Conservation (phyloP, 1,284 basidiomycete species). For the Apiotrichum gracile region DNA sequence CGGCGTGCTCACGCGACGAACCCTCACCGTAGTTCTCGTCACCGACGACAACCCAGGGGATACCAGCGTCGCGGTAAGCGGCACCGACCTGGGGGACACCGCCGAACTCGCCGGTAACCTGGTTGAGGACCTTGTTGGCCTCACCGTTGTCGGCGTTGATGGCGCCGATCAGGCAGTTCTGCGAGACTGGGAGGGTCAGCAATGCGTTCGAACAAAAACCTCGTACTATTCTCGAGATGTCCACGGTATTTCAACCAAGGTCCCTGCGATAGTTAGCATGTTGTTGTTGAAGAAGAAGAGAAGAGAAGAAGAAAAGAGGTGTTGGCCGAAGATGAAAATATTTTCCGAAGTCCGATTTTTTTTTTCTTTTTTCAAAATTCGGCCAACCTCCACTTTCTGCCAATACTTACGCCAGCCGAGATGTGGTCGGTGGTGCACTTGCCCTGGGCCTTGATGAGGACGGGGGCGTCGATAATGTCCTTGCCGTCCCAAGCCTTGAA, state of each 20-base stretch:
- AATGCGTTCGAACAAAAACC: too few species aligned
- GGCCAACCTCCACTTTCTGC: too few species aligned
- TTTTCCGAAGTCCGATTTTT: too few species aligned
- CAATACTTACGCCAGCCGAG: conserved; percentile 58
- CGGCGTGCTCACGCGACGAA: conserved; percentile 95
- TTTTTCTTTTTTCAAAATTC: too few species aligned
- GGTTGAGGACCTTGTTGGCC: conserved; percentile 54
- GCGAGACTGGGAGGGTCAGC: too few species aligned
- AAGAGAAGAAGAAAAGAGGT: too few species aligned
- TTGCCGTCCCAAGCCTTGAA: conserved; percentile 92
- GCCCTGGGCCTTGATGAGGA: conserved; percentile 97
- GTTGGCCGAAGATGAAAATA: too few species aligned
- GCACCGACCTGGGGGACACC: conserved; percentile 79
- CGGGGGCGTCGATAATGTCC: conserved; percentile 79
- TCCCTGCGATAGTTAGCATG: too few species aligned
- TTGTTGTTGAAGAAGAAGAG: too few species aligned
- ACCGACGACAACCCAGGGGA: conserved; percentile 90
- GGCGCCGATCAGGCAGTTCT: conserved; percentile 95
- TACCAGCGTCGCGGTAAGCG: conserved; percentile 79
- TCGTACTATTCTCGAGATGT: conserved; percentile 97
- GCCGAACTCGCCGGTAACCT: conserved; percentile 70
- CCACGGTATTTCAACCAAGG: conserved; percentile 99
- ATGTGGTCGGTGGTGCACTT: conserved; percentile 78
- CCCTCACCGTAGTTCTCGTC: conserved; percentile 98
- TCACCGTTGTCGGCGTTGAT: conserved; percentile 93